Percentiles rank a stretch among this genome's conserved stretches.
phyloP scores from a whole-genome alignment of 148 eudicot genomes.

The Amaranthus cruentus region DNA sequence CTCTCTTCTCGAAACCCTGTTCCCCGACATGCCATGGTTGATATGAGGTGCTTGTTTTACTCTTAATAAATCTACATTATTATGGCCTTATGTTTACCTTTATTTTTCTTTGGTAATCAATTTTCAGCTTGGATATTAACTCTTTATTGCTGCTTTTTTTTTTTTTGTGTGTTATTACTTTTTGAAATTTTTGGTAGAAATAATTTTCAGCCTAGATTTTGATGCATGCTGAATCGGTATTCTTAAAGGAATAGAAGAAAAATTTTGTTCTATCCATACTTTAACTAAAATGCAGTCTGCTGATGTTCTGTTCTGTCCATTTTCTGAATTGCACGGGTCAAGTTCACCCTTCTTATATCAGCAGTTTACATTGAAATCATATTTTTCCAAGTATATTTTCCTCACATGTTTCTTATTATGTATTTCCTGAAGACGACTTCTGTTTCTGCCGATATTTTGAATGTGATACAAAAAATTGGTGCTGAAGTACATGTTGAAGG shows the following conservation, averaged over 20 bases:
- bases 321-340: background rate
- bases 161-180: background rate
- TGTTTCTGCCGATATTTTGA: slow-evolving; percentile 25
- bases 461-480: slow-evolving; percentile 23
- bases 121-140: no score
- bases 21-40: no score
- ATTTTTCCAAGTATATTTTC: background rate
- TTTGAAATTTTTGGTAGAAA: background rate
- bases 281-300: background rate
- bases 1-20: no score
- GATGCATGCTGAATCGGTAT: background rate
- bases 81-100: no score
- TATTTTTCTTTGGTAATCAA: no score
- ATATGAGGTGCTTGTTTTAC: no score
- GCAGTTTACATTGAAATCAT: background rate
- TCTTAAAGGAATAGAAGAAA: background rate
- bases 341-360: background rate
- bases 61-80: no score
- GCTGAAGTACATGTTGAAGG: slow-evolving; percentile 23
- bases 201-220: background rate
- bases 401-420: background rate
- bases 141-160: background rate
- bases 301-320: slow-evolving; percentile 1
- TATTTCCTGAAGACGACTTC: slow-evolving; percentile 23
- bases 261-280: background rate